phyloP scores from a whole-genome alignment of 768 basidiomycete genomes.

The Daedaleopsis nitida region DNA sequence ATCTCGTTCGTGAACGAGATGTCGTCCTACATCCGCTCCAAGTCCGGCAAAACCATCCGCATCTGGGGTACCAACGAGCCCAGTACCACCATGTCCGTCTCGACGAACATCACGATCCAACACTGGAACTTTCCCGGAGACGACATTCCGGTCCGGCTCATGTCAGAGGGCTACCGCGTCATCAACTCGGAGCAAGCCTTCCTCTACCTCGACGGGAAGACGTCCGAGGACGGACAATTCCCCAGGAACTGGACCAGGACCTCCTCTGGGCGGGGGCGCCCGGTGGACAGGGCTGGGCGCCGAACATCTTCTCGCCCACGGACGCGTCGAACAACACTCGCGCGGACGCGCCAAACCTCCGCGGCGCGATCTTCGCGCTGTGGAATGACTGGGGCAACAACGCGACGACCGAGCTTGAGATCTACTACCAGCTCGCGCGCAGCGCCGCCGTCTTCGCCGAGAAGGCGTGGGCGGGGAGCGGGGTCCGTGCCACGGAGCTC shows the following conservation, averaged over 20 bases:
- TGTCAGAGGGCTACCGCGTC: constrained; percentile 28
- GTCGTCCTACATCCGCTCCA: constrained; percentile 36
- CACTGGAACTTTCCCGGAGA: constrained; percentile 40
- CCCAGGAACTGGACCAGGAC: constrained; percentile 35
- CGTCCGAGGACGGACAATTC: constrained; percentile 32
- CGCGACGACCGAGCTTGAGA: constrained; percentile 45
- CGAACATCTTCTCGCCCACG: constrained; percentile 27
- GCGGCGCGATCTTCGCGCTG: constrained; percentile 29
- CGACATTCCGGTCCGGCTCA: constrained; percentile 28
- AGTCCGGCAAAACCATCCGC: constrained; percentile 40
- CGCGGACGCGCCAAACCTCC: constrained; percentile 21
- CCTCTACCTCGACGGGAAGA: constrained; percentile 29
- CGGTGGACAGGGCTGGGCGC: constrained; percentile 27
- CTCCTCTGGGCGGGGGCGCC: constrained; percentile 32
- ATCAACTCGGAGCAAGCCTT: constrained; percentile 31
- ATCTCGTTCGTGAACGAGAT: constrained; percentile 47
- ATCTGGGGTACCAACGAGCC: constrained; percentile 49
- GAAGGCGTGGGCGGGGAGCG: constrained; percentile 47
- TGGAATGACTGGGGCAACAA: constrained; percentile 49
- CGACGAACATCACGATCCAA: constrained; percentile 45
- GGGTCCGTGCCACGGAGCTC: constrained; percentile 35
- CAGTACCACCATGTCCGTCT: constrained; percentile 37
- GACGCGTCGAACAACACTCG: constrained; percentile 30
- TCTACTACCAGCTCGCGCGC: constrained; percentile 44
- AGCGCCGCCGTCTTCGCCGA: constrained; percentile 44